Base-by-base conservation (phyloP, 306 rosid genomes). In the Argentina anserina region DNA sequence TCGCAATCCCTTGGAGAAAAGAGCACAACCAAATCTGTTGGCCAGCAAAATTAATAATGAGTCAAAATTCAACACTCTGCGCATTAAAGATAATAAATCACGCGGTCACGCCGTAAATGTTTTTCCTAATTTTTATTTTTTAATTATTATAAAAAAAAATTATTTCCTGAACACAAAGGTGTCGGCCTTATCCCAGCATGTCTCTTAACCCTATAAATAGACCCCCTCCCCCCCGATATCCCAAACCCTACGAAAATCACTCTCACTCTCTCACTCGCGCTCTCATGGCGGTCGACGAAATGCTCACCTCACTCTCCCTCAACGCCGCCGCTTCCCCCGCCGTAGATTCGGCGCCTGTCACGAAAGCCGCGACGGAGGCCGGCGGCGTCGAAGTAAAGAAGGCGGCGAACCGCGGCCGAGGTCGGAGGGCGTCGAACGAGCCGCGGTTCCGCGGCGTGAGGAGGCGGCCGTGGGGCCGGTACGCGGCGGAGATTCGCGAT, bases 401-500 rank as follows among this genome's bases (percentile, higher is more conserved):
- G 69, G 79, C 65, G 70, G 28, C 60, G 17, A 86, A 8, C 81
- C 74, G 82, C 81, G 87, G 41, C 89, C n/a, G 50, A 9, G 49
- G 28, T 20, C 6, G 9, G 7, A 40, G 21, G 5, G 1, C 28
- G 15, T n/a, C 39, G 71, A 85, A 77, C 71, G 83, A 74, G 72
- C 20, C 61, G 17, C 90, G 79, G 52, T 88, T 71, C n/a, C 71
- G 94, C 5, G 90, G 94, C 40, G 94, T 89, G 7, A 83, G 89
- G 17, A 84, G 83, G 83, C 83, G 91, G 31, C 94, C 91, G 0
- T 89, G 94, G 94, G 94, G 94, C 3, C 79, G 89, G 0, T 89
- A 76, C 67, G 89, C 91, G 3, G 91, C 89, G 18, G 94, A 89
- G 89, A 89, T 89, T 76, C 89, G 94, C 9, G 86, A 89, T 36